Percentiles rank a stretch among this genome's conserved stretches.
These are phyloP conservation scores for Isabelozyma rhagii DNA, from an alignment of 805 yeast species.

Conservation along the genomic window DNA sequence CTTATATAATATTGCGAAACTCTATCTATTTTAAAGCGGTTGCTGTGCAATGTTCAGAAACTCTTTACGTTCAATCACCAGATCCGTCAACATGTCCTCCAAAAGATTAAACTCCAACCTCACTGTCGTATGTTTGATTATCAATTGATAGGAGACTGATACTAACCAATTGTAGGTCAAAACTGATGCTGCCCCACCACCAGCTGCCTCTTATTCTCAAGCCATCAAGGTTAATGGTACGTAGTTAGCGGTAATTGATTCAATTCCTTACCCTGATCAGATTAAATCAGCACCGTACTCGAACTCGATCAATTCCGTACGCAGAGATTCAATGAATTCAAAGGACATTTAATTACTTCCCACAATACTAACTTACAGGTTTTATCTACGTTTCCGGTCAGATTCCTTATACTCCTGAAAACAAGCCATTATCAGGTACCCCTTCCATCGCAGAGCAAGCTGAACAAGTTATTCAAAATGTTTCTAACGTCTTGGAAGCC, in stretches of 20 bases:
- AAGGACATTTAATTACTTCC: too few species aligned
- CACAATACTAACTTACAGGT: conserved; percentile 33
- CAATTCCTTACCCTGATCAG: background rate
- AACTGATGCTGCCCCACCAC: conserved; percentile 85
- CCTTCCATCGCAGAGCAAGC: conserved; percentile 70
- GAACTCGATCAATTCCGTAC: too few species aligned
- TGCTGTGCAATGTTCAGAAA: conserved; percentile 13
- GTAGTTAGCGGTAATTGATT: conserved; percentile 9
- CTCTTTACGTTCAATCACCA: conserved; percentile 14
- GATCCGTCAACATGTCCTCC: conserved; percentile 18
- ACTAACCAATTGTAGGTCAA: conserved; percentile 42
- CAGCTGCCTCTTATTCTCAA: conserved; percentile 95
- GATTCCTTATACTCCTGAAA: conserved; percentile 83
- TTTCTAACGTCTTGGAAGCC: conserved; percentile 71
- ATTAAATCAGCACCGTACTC: too few species aligned
- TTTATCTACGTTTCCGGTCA: conserved; percentile 93
- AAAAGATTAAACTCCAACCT: conserved; percentile 24
- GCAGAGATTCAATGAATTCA: too few species aligned
- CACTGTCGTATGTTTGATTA: conserved; percentile 25
- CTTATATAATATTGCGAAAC: background rate
- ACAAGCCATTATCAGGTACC: conserved; percentile 70
- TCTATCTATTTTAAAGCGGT: background rate
- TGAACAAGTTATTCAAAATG: conserved; percentile 69
- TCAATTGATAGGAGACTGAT: background rate
- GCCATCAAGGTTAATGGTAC: conserved; percentile 81